phyloP scores from a whole-genome alignment of 1,284 basidiomycete species.

The Fomitopsis palustris region DNA sequence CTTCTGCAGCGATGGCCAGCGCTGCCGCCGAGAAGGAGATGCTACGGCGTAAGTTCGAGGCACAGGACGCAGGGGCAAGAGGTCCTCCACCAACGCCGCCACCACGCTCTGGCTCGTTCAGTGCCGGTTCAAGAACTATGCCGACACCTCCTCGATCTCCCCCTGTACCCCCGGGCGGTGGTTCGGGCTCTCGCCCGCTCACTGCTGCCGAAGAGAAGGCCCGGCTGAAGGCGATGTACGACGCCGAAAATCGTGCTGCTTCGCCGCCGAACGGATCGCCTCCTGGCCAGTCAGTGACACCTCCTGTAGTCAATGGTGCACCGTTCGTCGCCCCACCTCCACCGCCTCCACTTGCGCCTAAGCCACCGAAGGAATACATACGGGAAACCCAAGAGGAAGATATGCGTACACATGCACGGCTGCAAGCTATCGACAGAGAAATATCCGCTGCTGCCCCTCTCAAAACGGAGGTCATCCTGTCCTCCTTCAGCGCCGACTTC shows the following conservation, averaged over 20 bases:
- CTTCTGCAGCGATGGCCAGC: slow-evolving; percentile 10
- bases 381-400: slow-evolving; percentile 74
- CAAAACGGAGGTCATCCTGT: slow-evolving; percentile 10
- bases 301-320: slow-evolving; percentile 15
- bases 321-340: slow-evolving; percentile 24
- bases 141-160: slow-evolving; percentile 18
- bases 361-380: slow-evolving; percentile 73
- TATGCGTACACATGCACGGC: slow-evolving; percentile 36
- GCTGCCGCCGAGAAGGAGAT: slow-evolving; percentile 53
- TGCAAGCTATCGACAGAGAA: slow-evolving; percentile 26
- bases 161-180: slow-evolving; percentile 30
- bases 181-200: slow-evolving; percentile 36
- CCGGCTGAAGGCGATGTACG: slow-evolving; percentile 57
- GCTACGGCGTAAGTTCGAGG: slow-evolving; percentile 19
- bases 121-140: slow-evolving; percentile 29
- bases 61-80: neutral
- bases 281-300: slow-evolving; percentile 5
- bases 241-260: slow-evolving; percentile 41
- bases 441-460: slow-evolving; percentile 8
- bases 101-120: slow-evolving; percentile 28
- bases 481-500: slow-evolving; percentile 22
- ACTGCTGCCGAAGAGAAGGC: slow-evolving; percentile 80
- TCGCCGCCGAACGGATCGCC: slow-evolving; percentile 9
- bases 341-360: slow-evolving; percentile 67
- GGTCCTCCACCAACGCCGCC: slow-evolving; percentile 21